These are phyloP conservation scores for Xylaria flabelliformis DNA, from an alignment of 495 filamentous ascomycete species.

Conservation along the genomic window DNA sequence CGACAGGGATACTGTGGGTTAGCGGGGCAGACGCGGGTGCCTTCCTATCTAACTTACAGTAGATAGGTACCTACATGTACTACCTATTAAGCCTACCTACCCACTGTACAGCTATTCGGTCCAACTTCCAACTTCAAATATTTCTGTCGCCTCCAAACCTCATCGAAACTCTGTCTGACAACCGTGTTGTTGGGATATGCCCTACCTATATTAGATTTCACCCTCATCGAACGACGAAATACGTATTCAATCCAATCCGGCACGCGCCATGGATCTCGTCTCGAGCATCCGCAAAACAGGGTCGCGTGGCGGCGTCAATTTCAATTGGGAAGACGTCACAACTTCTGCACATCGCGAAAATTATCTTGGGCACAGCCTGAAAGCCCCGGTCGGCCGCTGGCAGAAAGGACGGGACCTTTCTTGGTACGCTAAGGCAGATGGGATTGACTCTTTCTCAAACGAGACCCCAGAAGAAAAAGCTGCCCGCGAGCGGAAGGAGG, in stretches of 20 bases:
- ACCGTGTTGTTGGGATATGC: background rate
- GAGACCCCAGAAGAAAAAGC: slow-evolving; percentile 68
- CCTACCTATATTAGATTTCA: background rate
- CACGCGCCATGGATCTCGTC: slow-evolving; percentile 81
- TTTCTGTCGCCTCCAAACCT: background rate
- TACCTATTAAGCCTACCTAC: too few relatives aligned
- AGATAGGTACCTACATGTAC: background rate
- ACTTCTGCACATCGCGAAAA: slow-evolving; percentile 89
- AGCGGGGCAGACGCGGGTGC: background rate
- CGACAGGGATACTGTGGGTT: slow-evolving; percentile 13
- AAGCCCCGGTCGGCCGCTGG: slow-evolving; percentile 96
- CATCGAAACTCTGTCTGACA: background rate
- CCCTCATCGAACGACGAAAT: background rate
- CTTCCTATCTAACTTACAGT: background rate
- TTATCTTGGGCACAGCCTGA: slow-evolving; percentile 94
- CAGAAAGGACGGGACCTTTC: slow-evolving; percentile 83
- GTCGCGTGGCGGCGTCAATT: slow-evolving; percentile 91
- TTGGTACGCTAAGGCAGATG: slow-evolving; percentile 85
- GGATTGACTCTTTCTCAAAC: slow-evolving; percentile 46
- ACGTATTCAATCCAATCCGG: background rate
- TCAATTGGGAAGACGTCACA: slow-evolving; percentile 96
- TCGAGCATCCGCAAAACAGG: slow-evolving; percentile 91
- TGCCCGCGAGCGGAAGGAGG: slow-evolving; percentile 73
- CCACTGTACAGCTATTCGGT: background rate
- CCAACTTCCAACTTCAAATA: background rate